These are phyloP conservation scores for Streptanthus diversifolius DNA, from an alignment of 345 rosid genomes.

Conservation along the genomic window DNA sequence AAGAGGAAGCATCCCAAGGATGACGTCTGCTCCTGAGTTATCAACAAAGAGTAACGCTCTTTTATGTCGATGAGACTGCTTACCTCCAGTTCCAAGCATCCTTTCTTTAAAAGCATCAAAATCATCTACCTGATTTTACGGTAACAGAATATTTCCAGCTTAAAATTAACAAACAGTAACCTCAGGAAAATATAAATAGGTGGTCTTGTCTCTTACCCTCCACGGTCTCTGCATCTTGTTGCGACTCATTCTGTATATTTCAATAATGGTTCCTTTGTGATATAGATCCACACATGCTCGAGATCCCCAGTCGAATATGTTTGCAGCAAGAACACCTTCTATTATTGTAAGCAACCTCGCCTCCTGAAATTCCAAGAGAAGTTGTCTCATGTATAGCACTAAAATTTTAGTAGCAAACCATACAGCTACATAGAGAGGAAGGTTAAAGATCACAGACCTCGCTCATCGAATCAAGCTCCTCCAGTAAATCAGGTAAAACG, in stretches of 20 bases:
- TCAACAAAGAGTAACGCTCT: slow-evolving; percentile 97
- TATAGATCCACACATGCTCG: slow-evolving; percentile 98
- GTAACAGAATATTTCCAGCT: slow-evolving; percentile 1
- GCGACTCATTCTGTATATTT: slow-evolving; percentile 98
- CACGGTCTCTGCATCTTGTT: slow-evolving; percentile 98
- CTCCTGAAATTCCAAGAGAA: slow-evolving; percentile 52
- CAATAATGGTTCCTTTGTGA: slow-evolving; percentile 96
- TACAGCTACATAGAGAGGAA: neutral
- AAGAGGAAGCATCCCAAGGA: slow-evolving; percentile 96
- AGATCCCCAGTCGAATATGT: slow-evolving; percentile 99
- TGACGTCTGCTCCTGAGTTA: slow-evolving; percentile 92
- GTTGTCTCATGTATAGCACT: neutral
- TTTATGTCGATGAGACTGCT: slow-evolving; percentile 70
- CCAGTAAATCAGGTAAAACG: slow-evolving; percentile 80
- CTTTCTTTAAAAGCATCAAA: slow-evolving; percentile 85
- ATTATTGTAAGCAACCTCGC: slow-evolving; percentile 79
- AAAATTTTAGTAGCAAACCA: neutral
- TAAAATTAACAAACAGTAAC: neutral
- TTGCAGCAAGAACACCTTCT: slow-evolving; percentile 98
- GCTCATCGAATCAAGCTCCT: slow-evolving; percentile 81
- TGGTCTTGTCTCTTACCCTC: slow-evolving; percentile 53
- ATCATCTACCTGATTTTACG: slow-evolving; percentile 76
- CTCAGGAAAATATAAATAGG: neutral
- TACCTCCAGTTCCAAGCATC: slow-evolving; percentile 66
- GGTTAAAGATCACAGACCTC: slow-evolving; percentile 53